These are phyloP conservation scores for Tuber aestivum DNA, from an alignment of 495 filamentous ascomycete genomes.

Conservation along the genomic window DNA sequence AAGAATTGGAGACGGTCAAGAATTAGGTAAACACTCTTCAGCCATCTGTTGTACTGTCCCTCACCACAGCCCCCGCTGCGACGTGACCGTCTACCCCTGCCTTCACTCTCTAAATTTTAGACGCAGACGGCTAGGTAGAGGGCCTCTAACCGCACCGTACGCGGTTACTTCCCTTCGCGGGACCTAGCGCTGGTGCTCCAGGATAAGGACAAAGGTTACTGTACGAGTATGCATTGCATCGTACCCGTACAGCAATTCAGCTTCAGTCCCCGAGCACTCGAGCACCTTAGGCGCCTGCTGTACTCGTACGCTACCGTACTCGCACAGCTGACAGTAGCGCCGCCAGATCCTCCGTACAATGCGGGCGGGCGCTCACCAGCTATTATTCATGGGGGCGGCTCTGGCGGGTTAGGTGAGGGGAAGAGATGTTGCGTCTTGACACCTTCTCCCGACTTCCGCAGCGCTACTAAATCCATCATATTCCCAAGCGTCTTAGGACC, in stretches of 20 bases:
- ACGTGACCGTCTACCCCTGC: too few relatives aligned
- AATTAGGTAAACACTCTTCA: too few relatives aligned
- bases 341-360: not conserved
- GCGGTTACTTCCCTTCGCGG: not conserved
- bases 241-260: too few relatives aligned
- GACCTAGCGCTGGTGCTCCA: too few relatives aligned
- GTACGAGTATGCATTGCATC: not conserved
- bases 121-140: too few relatives aligned
- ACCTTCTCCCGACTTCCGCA: too few relatives aligned
- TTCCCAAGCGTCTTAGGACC: not conserved
- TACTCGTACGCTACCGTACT: too few relatives aligned
- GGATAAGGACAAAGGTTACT: not conserved
- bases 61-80: too few relatives aligned
- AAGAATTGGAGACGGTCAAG: too few relatives aligned
- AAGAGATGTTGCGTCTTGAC: not conserved
- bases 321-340: not conserved
- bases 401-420: not conserved
- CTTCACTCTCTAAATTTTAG: too few relatives aligned
- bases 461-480: not conserved
- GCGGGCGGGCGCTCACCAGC: not conserved
- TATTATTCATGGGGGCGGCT: not conserved
- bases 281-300: not conserved
- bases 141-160: not conserved
- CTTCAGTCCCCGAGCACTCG: too few relatives aligned
- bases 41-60: too few relatives aligned